A percentile compares a stretch with the other conserved stretches of the same genome.
These are phyloP conservation scores for Davidsoniella australis DNA, from an alignment of 2,329 filamentous ascomycete genomes.

Conservation along the genomic window DNA sequence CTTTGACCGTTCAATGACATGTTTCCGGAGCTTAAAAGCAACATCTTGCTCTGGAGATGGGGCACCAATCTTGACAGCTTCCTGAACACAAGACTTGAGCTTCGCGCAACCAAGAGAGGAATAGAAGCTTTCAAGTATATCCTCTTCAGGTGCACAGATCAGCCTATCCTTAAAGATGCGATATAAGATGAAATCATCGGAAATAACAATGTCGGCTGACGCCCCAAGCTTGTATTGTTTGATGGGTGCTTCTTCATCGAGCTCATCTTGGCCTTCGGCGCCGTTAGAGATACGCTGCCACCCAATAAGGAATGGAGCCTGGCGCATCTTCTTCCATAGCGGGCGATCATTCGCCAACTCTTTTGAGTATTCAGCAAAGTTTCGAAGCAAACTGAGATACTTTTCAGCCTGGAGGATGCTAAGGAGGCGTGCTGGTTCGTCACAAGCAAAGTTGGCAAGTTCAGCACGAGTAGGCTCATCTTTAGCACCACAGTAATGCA, in stretches of 20 bases:
- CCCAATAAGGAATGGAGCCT: slow-evolving; percentile 62
- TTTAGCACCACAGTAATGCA: slow-evolving; percentile 79
- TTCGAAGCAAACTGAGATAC: slow-evolving; percentile 68
- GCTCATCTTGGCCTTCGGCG: slow-evolving; percentile 22
- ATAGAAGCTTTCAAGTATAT: slow-evolving; percentile 72
- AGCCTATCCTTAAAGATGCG: slow-evolving; percentile 73
- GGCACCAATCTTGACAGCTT: slow-evolving; percentile 56
- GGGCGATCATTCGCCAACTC: slow-evolving; percentile 61
- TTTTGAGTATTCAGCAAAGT: slow-evolving; percentile 55
- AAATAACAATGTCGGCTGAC: slow-evolving; percentile 55
- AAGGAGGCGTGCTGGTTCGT: slow-evolving; percentile 66
- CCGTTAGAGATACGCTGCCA: slow-evolving; percentile 35
- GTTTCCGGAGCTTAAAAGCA: slow-evolving; percentile 55
- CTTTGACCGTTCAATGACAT: slow-evolving; percentile 74
- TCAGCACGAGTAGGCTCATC: slow-evolving; percentile 77
- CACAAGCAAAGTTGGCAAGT: slow-evolving; percentile 67
- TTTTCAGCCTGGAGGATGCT: slow-evolving; percentile 70
- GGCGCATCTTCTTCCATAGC: slow-evolving; percentile 60
- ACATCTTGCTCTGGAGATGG: slow-evolving; percentile 47
- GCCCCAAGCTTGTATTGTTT: slow-evolving; percentile 64
- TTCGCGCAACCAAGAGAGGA: slow-evolving; percentile 58
- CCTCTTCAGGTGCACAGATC: slow-evolving; percentile 79
- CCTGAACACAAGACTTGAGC: slow-evolving; percentile 61
- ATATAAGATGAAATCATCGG: slow-evolving; percentile 82
- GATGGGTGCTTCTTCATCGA: slow-evolving; percentile 39